Conservation (phyloP, 345 rosid species). For the Brassica nigra region DNA sequence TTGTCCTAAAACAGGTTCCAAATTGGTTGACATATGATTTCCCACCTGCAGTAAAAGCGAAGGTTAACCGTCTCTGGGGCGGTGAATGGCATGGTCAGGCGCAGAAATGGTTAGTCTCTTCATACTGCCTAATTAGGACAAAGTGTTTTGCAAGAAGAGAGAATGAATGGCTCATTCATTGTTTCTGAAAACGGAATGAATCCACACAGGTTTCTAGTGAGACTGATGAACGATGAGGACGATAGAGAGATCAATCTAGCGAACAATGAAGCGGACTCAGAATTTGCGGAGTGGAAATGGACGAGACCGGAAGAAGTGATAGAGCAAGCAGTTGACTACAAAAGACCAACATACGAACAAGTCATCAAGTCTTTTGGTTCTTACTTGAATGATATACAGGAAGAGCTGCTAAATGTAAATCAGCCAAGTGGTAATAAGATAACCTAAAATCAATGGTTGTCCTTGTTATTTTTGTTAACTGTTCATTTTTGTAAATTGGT, state of each 20-base stretch:
- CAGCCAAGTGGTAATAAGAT: conserved; percentile 72
- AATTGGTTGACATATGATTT: conserved; percentile 92
- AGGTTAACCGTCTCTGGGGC: conserved; percentile 96
- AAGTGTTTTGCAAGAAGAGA: not conserved
- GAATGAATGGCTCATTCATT: conserved; percentile 11
- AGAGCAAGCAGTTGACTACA: conserved; percentile 97
- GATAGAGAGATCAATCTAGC: conserved; percentile 83
- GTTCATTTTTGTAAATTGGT: conserved; percentile 36
- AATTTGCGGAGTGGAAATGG: conserved; percentile 98
- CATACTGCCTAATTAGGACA: not conserved
- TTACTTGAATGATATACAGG: conserved; percentile 52
- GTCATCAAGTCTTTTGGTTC: conserved; percentile 79
- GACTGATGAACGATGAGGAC: conserved; percentile 56
- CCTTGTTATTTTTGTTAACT: not conserved
- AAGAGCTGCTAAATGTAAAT: conserved; percentile 82
- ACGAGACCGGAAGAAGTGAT: conserved; percentile 75
- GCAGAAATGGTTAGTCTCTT: conserved; percentile 69
- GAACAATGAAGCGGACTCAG: conserved; percentile 74
- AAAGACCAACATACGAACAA: conserved; percentile 94
- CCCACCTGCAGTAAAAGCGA: conserved; percentile 90
- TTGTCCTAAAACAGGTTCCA: conserved; percentile 59
- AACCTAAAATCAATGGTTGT: conserved; percentile 9
- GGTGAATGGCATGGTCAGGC: conserved; percentile 99
- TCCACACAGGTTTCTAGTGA: conserved; percentile 72
- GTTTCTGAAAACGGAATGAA: not conserved